Evolutionary conservation across 1,284 basidiomycete species (phyloP).

Genomic region (Veloporphyrellus conicus): DNA sequence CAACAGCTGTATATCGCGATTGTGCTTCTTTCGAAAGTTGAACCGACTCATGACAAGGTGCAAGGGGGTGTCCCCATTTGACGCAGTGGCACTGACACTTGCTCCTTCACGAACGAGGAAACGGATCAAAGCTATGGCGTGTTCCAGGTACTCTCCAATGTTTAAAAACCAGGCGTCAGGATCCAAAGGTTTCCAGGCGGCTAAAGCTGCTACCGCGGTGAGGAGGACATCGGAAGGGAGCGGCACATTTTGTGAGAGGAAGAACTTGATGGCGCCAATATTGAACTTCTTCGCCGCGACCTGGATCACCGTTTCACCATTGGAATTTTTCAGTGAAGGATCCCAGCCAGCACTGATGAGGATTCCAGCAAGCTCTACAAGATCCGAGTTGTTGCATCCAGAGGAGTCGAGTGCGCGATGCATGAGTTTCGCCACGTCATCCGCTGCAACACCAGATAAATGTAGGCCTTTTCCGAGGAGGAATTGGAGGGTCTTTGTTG

Average conservation of each 20-base stretch:
- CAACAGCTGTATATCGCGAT: too few relatives aligned
- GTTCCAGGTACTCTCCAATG: neutral
- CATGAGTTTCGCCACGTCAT: neutral
- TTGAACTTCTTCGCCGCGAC: neutral
- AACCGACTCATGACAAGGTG: neutral
- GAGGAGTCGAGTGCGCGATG: neutral
- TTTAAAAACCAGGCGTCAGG: too few relatives aligned
- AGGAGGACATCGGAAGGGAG: slow-evolving; percentile 4
- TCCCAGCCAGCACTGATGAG: slow-evolving; percentile 5
- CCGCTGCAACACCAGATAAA: neutral
- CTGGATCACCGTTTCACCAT: slow-evolving; percentile 2
- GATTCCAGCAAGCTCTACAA: neutral
- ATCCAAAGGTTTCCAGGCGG: too few relatives aligned
- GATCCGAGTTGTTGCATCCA: neutral
- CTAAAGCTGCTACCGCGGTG: too few relatives aligned
- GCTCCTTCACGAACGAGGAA: neutral
- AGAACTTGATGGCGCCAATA: neutral
- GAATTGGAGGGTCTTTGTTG: neutral
- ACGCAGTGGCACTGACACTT: neutral
- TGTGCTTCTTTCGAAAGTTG: too few relatives aligned
- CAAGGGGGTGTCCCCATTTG: slow-evolving; percentile 1
- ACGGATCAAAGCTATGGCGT: neutral
- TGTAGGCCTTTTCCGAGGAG: neutral
- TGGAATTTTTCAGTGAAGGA: neutral
- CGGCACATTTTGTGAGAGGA: neutral